phyloP scores from a whole-genome alignment of 768 basidiomycete genomes.

The Tricholomella constricta region DNA sequence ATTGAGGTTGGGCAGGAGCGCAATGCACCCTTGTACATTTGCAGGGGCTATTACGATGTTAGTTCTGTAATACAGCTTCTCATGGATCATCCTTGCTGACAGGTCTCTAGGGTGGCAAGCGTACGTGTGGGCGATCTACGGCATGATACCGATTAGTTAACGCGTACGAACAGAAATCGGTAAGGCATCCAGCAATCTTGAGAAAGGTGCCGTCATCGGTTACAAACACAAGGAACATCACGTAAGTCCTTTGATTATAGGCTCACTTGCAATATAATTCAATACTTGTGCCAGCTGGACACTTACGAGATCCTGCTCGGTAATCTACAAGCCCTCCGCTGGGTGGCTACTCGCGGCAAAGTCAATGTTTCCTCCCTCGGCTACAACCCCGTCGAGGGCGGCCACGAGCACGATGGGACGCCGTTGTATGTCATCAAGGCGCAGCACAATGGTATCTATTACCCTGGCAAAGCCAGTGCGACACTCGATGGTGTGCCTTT shows the following conservation, averaged over 20 bases:
- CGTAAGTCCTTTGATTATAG: conserved; percentile 33
- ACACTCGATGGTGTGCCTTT: conserved; percentile 46
- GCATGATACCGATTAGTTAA: conserved; percentile 20
- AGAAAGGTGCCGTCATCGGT: conserved; percentile 67
- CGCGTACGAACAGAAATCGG: conserved; percentile 53
- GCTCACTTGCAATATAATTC: background rate
- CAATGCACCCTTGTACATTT: conserved; percentile 55
- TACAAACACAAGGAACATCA: conserved; percentile 60
- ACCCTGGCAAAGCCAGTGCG: conserved; percentile 68
- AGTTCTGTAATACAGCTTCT: conserved; percentile 18
- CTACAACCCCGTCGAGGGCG: conserved; percentile 64
- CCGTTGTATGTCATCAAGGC: conserved; percentile 65
- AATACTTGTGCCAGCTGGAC: conserved; percentile 43
- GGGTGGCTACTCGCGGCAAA: conserved; percentile 53
- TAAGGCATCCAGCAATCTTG: conserved; percentile 58
- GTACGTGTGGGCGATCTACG: conserved; percentile 45
- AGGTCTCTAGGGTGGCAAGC: conserved; percentile 46
- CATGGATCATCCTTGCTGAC: conserved; percentile 1
- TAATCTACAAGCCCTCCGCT: conserved; percentile 53
- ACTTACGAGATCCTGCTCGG: conserved; percentile 75
- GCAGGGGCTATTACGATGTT: conserved; percentile 61
- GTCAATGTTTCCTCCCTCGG: conserved; percentile 47
- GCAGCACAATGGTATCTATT: conserved; percentile 47
- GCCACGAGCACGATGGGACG: conserved; percentile 61
- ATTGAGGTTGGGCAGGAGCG: conserved; percentile 59